Percentiles rank a stretch among this genome's conserved stretches.
These are phyloP conservation scores for Calonectria pseudoturangicola DNA, from an alignment of 2,329 filamentous ascomycete genomes.

Conservation along the genomic window DNA sequence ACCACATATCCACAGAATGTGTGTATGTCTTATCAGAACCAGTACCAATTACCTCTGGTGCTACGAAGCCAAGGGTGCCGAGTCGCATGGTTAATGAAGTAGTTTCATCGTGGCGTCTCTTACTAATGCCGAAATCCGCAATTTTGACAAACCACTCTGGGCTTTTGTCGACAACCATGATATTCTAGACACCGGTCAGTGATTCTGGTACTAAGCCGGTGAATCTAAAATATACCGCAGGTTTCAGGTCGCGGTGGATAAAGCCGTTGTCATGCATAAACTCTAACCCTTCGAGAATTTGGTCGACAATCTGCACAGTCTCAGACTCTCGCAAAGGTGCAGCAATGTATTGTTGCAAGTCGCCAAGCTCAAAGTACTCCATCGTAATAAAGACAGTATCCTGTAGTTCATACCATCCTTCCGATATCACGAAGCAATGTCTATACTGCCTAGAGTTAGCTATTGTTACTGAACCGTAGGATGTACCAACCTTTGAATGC, in stretches of 20 bases:
- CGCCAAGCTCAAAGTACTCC: conserved; percentile 25
- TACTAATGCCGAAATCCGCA: conserved; percentile 30
- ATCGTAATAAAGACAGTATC: conserved; percentile 20
- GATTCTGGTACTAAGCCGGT: not conserved
- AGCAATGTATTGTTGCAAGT: conserved; percentile 2
- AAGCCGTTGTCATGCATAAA: conserved; percentile 27
- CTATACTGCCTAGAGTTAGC: not conserved
- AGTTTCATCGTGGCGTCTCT: not conserved
- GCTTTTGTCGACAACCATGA: conserved; percentile 3
- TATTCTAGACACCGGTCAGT: not conserved
- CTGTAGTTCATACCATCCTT: conserved; percentile 1
- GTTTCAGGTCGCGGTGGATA: conserved; percentile 20
- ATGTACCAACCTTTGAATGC: conserved; percentile 4
- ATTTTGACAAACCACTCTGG: conserved; percentile 29
- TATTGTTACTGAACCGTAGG: no score
- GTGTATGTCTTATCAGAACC: not conserved
- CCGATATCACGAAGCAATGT: conserved; percentile 14
- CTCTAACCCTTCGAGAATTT: conserved; percentile 11
- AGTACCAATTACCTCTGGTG: not conserved
- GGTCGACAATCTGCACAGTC: not conserved
- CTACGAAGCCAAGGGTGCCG: not conserved
- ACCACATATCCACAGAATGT: conserved; percentile 22
- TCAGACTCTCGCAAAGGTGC: not conserved
- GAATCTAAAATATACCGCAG: not conserved
- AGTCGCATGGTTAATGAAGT: not conserved